These are phyloP conservation scores for Venturia aucupariae DNA, from an alignment of 2,329 filamentous ascomycete genomes.

Conservation along the genomic window DNA sequence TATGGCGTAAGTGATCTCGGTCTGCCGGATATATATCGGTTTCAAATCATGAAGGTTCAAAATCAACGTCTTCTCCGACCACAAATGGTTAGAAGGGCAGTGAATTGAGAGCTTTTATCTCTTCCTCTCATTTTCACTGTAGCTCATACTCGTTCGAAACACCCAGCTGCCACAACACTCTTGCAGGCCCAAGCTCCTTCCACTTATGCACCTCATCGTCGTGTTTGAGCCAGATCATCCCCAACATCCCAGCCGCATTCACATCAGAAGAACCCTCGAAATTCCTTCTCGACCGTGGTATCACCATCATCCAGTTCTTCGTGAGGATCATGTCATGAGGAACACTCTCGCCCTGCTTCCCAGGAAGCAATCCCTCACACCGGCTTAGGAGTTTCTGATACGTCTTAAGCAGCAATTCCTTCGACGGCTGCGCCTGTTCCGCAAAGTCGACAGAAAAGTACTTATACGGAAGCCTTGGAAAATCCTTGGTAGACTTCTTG, in stretches of 20 bases:
- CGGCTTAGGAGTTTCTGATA: background rate
- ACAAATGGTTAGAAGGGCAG: background rate
- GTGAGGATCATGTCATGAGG: constrained; percentile 5
- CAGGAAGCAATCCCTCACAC: background rate
- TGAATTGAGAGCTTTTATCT: background rate
- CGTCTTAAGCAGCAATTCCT: background rate
- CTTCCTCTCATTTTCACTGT: too few relatives aligned
- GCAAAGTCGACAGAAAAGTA: background rate
- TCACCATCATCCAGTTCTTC: constrained; percentile 6
- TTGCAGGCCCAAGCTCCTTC: constrained; percentile 8
- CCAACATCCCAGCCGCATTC: constrained; percentile 3
- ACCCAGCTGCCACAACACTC: background rate
- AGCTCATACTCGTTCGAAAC: background rate
- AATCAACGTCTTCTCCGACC: background rate
- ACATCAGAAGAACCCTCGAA: background rate
- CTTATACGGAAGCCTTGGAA: constrained; percentile 6
- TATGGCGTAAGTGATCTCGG: background rate
- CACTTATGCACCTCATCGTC: constrained; percentile 2
- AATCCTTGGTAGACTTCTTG: background rate
- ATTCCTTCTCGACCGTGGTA: background rate
- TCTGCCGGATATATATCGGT: background rate
- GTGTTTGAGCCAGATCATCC: constrained; percentile 2
- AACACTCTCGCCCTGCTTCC: constrained; percentile 3
- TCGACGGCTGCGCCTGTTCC: background rate
- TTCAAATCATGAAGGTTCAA: background rate